These are phyloP conservation scores for Claviceps spartinae DNA, from an alignment of 2,329 filamentous ascomycete species.

Conservation along the genomic window DNA sequence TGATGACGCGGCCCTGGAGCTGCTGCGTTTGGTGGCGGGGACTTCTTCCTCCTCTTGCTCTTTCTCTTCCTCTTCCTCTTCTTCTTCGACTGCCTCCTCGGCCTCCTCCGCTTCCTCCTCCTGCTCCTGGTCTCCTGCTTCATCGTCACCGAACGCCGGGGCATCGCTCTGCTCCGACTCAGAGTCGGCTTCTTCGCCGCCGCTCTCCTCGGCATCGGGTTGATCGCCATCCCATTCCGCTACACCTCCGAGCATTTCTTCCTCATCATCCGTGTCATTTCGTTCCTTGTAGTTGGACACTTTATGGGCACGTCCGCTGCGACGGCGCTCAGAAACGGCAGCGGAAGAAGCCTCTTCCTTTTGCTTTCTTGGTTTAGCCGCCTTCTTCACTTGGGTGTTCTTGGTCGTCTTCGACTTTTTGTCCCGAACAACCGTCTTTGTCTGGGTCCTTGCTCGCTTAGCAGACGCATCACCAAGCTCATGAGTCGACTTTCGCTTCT, in stretches of 20 bases:
- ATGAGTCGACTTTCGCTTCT: constrained; percentile 45
- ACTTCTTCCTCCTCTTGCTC: constrained; percentile 8
- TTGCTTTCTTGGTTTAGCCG: constrained; percentile 20
- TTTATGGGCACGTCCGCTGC: constrained; percentile 38
- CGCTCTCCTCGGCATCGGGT: constrained; percentile 18
- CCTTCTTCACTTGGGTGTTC: constrained; percentile 11
- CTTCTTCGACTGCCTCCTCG: neutral
- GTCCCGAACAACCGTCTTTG: constrained; percentile 22
- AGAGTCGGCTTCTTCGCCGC: constrained; percentile 8
- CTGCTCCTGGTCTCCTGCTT: constrained; percentile 1
- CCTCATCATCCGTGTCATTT: constrained; percentile 43
- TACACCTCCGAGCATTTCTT: constrained; percentile 48
- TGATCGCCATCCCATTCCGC: constrained; percentile 42
- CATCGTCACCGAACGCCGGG: constrained; percentile 9
- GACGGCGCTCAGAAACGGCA: constrained; percentile 34
- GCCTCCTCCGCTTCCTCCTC: constrained; percentile 9
- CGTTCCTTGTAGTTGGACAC: constrained; percentile 41
- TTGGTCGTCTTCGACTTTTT: constrained; percentile 25
- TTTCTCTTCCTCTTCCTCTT: constrained; percentile 5
- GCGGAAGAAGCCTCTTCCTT: constrained; percentile 15
- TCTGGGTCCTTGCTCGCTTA: constrained; percentile 24
- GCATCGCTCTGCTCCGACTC: constrained; percentile 3
- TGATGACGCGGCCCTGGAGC: constrained; percentile 10
- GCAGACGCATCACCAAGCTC: constrained; percentile 32
- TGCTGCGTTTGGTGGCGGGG: constrained; percentile 13